A percentile compares a stretch with the other conserved stretches of the same genome.
Conservation (phyloP, 257 asterid species). For the Solanum virginianum region DNA sequence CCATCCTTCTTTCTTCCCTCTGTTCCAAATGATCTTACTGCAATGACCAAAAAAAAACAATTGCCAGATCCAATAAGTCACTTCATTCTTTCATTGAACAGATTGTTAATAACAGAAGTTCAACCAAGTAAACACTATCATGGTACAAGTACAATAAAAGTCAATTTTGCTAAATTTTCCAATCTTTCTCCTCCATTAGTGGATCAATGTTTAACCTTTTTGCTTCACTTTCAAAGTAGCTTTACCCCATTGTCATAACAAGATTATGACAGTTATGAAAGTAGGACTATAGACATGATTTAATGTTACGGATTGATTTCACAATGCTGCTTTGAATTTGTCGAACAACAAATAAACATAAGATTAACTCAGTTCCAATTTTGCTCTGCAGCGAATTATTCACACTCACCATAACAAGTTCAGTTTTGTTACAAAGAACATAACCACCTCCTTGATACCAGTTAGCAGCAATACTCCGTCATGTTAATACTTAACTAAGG, state of each 20-base stretch:
- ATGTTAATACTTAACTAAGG: neutral
- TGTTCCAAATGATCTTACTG: conserved; percentile 95
- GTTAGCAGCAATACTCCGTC: neutral
- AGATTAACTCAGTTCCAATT: neutral
- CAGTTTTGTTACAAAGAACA: neutral
- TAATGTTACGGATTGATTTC: neutral
- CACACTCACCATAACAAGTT: neutral
- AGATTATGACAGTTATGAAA: neutral
- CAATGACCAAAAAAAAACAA: neutral
- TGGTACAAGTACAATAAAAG: neutral
- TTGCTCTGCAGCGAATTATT: neutral
- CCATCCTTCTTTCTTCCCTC: conserved; percentile 96
- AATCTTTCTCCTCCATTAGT: neutral
- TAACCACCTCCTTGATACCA: neutral
- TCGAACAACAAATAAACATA: neutral
- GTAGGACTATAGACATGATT: neutral
- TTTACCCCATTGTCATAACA: neutral
- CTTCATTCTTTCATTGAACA: neutral
- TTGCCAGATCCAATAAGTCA: neutral
- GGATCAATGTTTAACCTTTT: neutral
- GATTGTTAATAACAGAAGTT: neutral
- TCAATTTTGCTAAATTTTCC: neutral
- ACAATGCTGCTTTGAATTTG: neutral
- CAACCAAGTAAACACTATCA: neutral
- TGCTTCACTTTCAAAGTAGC: neutral